Evolutionary conservation across 768 basidiomycete genomes (phyloP), one percentile per base, ranked within the genome.

Genomic region (Boletus rufocinnamomeus): DNA sequence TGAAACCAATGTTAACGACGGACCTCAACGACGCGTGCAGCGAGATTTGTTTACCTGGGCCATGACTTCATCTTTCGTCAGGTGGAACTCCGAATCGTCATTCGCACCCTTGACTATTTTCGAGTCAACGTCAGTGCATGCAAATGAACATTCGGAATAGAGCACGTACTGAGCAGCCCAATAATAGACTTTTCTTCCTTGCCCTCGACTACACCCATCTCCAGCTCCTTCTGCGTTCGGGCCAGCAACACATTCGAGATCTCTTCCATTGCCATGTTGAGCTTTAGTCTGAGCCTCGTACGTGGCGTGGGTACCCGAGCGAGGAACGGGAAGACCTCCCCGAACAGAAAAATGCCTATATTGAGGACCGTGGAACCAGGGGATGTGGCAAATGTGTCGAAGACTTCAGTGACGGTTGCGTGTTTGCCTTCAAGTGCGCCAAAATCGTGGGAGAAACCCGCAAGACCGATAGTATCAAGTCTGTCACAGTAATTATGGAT

Each of bases 361-460:
- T 72, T 72, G 48, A 77, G 25, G 13, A 66, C 45, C 13, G 69
- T 70, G 2, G 54, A 45, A 0, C 32, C 13, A 17, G 59, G 59
- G 7, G 74, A 65, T 17, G 60, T 58, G 3, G 27, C 37, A 50
- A 79, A 74, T 0, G 72, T 66, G 21, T 78, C 76, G 30, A 82
- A 78, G 5, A 75, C 70, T 7, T 77, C 72, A 3, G 75, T 71
- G 7, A 84, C 74, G 3, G 74, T 57, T 3, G 80, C 71, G 21
- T 65, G 66, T 53, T 81, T 76, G 2, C 84, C 84, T 9, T 80
- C 77, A 3, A 86, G 74, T 0, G 80, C 68, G 17, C 78, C 77
- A 60, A 85, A 86, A 63, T 85, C 76, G 63, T 86, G 79, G 6
- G 49, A 50, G 16, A 50, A 50, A 25, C 50, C 35, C 13, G 35